Evolutionary conservation across 2,329 filamentous ascomycete species (phyloP), one percentile per base, ranked within the genome.

Genomic region (Hypoxylon sp.): DNA sequence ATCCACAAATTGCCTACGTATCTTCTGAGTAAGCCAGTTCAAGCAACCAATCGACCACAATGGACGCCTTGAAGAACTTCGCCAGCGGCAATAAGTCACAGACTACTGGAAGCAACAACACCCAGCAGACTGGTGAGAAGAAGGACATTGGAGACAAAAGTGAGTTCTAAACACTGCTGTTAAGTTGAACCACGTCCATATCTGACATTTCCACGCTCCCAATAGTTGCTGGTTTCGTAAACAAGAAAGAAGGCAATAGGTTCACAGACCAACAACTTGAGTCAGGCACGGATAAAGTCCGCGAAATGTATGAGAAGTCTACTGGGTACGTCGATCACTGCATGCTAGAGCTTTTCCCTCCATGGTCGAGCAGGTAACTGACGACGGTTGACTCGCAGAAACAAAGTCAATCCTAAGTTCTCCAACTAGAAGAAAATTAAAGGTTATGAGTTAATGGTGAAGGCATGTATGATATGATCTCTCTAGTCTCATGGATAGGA

Each of bases 261-360:
- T 1, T 71, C 0, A 66, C 59, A 24, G 52, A 62, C 33, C 33
- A 67, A 14, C 70, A 80, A 71, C 71, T 78, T 50, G 75, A 75
- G 69, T 69, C 74, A 35, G 70, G 68, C 29, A 76, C 76, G 29
- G 77, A 79, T 58, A 74, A 75, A 59, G 71, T 66, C 0, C 79
- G 81, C 17, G 61, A 65, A 14, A 63, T 69, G 14, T 80, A 79
- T 63, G 81, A 83, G 76, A 82, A 82, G 76, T 37, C 71, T 4
- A 81, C 81, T 26, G 81, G 80, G 79, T 81, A 74, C 2, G 63
- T 54, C 10, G 26, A 22, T 13, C 54, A 76, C 47, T 11, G 9
- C 19, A 57, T 48, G 2, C 3, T 2, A 2, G 22, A n/a, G 26
- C 17, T 10, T 29, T 14, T 19, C n/a, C 11, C 11, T 17, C 4